Base-by-base conservation (phyloP, 495 filamentous ascomycete species). In the Delitschia confertaspora region DNA sequence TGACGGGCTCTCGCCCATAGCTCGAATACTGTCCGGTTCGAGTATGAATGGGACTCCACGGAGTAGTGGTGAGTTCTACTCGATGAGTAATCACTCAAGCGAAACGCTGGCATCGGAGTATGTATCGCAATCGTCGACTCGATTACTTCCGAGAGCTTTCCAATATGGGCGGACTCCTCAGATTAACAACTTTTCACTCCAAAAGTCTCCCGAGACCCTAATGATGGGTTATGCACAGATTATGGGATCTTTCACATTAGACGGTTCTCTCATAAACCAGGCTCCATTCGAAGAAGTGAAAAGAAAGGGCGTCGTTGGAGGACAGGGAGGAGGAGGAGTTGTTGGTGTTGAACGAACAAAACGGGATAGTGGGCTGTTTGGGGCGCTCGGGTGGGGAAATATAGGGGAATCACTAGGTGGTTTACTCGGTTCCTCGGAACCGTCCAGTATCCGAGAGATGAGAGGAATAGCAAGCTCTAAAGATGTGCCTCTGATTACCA, bases 201-300 rank as follows among this genome's bases (percentile, higher is more conserved):
- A 66, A 23, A 71, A 65, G 49, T 48, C 48, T 47, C 79, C 74
- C 33, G 87, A 96, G 64, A 76, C 82, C 11, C 64, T 98, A 38
- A 88, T 98, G 78, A 96, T 98, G 91, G 91, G 88, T 7, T 98
- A 93, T 65, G 93, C 82, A 4, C 89, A 98, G 59, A 75, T 95
- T n/a, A 80, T 82, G 55, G 91, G 93, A 13, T 83, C 84, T 0
- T 98, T 96, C 50, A 86, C 80, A 0, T 64, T 96, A 5, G 91
- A 98, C 60, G 87, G 88, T 0, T 93, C 93, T 4, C 67, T 98
- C 24, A 75, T 96, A 40, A 87, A 94, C 49, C 79, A 91, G 26
- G 80, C 77, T 2, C 85, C 79, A 3, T 98, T 98, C 52, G 93
- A 98, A 58, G 86, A 93, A 42, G 86, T 95, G 20, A 98, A 96